Conservation (phyloP, 495 filamentous ascomycete species). For the Penicillium roqueforti region DNA sequence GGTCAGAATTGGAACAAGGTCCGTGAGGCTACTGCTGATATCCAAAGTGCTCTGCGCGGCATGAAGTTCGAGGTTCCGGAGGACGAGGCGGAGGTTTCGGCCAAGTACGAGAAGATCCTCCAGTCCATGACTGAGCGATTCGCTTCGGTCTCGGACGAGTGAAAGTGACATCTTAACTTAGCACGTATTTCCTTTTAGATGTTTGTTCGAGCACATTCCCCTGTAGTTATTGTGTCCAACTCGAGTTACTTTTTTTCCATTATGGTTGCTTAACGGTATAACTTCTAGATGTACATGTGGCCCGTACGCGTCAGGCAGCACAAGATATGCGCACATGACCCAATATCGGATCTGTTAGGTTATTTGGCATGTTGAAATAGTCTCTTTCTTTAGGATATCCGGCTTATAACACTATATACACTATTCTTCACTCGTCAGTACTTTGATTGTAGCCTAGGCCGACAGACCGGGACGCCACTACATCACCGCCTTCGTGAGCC, state of each 20-base stretch:
- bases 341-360: background rate
- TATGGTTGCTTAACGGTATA: background rate
- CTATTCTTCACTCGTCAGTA: too few relatives aligned
- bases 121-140: conserved; percentile 95
- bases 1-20: conserved; percentile 90
- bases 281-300: background rate
- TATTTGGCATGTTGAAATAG: background rate
- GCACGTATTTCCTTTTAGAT: conserved; percentile 24
- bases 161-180: conserved; percentile 30
- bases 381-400: background rate
- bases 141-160: conserved; percentile 90
- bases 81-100: conserved; percentile 67
- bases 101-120: conserved; percentile 90
- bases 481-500: conserved; percentile 31
- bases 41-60: conserved; percentile 73
- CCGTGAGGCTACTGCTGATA: conserved; percentile 80
- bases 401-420: background rate
- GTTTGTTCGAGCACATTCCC: conserved; percentile 36
- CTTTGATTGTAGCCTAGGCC: conserved; percentile 1
- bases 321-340: background rate
- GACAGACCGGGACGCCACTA: conserved; percentile 19
- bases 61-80: conserved; percentile 96
- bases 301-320: conserved; percentile 1
- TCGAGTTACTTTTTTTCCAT: conserved; percentile 10
- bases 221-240: conserved; percentile 36